Evolutionary conservation across 371 early-diverging fungal genomes (phyloP).

Genomic region (Rhizopus delemar): DNA sequence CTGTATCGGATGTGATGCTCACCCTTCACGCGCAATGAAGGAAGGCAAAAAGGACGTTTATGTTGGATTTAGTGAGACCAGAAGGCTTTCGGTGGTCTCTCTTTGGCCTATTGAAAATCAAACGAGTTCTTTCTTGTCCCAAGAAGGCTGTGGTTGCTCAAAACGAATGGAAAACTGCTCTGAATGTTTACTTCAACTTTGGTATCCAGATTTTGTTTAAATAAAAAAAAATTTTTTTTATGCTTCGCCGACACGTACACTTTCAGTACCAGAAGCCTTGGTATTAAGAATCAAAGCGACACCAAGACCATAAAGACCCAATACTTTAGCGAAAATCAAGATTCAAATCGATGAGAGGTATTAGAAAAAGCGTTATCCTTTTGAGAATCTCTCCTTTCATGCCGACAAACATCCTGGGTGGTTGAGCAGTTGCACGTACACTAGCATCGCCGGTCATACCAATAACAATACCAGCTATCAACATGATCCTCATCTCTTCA

Average conservation of each 20-base stretch:
- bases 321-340: conserved; percentile 97
- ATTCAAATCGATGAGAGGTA: conserved; percentile 63
- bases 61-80: conserved; percentile 9
- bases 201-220: background rate
- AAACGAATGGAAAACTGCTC: conserved; percentile 34
- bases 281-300: conserved; percentile 95
- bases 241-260: conserved; percentile 15
- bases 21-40: conserved; percentile 50
- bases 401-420: conserved; percentile 90
- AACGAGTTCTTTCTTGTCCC: background rate
- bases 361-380: background rate
- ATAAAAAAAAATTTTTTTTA: background rate
- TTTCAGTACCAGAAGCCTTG: conserved; percentile 52
- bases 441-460: conserved; percentile 95
- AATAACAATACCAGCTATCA: conserved; percentile 86
- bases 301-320: conserved; percentile 89
- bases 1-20: conserved; percentile 53
- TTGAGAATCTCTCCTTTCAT: conserved; percentile 32
- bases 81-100: background rate
- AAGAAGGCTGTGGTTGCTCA: conserved; percentile 12
- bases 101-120: background rate
- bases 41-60: conserved; percentile 40
- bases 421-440: conserved; percentile 88
- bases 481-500: background rate
- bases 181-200: conserved; percentile 12